Conservation (phyloP, 352 stramenopile genomes). For the Globisporangium camurandrum region DNA sequence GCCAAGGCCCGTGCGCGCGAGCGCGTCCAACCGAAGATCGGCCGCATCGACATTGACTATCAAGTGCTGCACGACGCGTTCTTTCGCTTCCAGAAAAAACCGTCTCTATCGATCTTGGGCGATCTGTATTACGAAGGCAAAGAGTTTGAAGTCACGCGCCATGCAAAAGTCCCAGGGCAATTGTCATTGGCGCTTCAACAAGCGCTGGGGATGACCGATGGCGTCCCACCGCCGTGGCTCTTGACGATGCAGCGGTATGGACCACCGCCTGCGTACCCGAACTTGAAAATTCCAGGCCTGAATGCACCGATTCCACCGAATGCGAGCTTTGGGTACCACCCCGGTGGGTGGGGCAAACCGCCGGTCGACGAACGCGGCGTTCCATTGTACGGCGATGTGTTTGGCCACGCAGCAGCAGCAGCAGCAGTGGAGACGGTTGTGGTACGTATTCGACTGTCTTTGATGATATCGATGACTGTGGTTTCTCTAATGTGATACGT, state of each 20-base stretch:
- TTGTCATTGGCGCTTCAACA: slow-evolving; percentile 84
- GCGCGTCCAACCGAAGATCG: slow-evolving; percentile 93
- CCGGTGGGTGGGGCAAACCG: slow-evolving; percentile 96
- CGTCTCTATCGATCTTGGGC: slow-evolving; percentile 78
- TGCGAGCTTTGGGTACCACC: slow-evolving; percentile 94
- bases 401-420: too few species aligned
- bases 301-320: slow-evolving; percentile 94
- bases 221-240: slow-evolving; percentile 94
- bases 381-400: slow-evolving; percentile 96
- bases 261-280: slow-evolving; percentile 94
- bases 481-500: too few species aligned
- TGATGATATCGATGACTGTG: too few species aligned
- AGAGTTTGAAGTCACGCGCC: slow-evolving; percentile 91
- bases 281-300: slow-evolving; percentile 94
- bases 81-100: slow-evolving; percentile 98
- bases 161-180: slow-evolving; percentile 85
- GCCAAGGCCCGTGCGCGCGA: slow-evolving; percentile 91
- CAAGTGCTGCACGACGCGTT: slow-evolving; percentile 97
- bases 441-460: too few species aligned
- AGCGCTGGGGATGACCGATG: slow-evolving; percentile 93
- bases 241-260: slow-evolving; percentile 98
- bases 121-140: slow-evolving; percentile 98
- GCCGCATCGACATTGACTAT: slow-evolving; percentile 97
- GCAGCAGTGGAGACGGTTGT: slow-evolving; percentile 26
- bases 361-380: slow-evolving; percentile 93